Conservation (phyloP, 306 rosid species). For the Nissolia schottii region DNA sequence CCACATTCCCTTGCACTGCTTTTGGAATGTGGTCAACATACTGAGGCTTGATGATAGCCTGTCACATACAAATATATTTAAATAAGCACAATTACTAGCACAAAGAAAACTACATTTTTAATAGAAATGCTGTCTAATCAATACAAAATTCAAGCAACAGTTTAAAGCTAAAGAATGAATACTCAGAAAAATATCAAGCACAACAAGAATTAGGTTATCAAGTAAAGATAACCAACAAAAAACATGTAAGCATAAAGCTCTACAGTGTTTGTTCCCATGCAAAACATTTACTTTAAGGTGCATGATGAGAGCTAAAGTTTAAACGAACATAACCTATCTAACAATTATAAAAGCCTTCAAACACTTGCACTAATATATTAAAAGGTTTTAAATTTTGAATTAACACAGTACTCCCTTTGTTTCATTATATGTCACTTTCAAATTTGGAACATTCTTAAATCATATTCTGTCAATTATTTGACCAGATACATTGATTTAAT, state of each 20-base stretch:
- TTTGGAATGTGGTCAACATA: conserved; percentile 96
- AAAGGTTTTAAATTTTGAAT: background rate
- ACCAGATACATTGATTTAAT: too few relatives aligned
- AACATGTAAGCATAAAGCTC: too few relatives aligned
- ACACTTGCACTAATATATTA: background rate
- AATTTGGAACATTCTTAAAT: too few relatives aligned
- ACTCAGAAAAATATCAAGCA: background rate
- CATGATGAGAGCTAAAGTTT: background rate
- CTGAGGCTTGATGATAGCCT: conserved; percentile 98
- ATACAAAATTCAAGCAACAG: background rate
- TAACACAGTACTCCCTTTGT: too few relatives aligned
- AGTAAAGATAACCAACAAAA: background rate
- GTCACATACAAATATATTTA: background rate
- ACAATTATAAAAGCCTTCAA: conserved; percentile 5
- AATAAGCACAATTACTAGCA: background rate
- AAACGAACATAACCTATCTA: background rate
- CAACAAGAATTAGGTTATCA: background rate
- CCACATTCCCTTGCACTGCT: conserved; percentile 98
- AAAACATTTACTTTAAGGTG: background rate
- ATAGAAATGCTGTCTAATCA: background rate
- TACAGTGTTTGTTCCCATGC: background rate
- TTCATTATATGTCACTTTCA: too few relatives aligned
- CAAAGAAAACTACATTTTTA: background rate
- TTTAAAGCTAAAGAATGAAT: background rate
- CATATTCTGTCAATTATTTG: too few relatives aligned